Evolutionary conservation across 2,329 filamentous ascomycete genomes (phyloP), one percentile per base, ranked within the genome.

Genomic region (Xylariaceae sp.): DNA sequence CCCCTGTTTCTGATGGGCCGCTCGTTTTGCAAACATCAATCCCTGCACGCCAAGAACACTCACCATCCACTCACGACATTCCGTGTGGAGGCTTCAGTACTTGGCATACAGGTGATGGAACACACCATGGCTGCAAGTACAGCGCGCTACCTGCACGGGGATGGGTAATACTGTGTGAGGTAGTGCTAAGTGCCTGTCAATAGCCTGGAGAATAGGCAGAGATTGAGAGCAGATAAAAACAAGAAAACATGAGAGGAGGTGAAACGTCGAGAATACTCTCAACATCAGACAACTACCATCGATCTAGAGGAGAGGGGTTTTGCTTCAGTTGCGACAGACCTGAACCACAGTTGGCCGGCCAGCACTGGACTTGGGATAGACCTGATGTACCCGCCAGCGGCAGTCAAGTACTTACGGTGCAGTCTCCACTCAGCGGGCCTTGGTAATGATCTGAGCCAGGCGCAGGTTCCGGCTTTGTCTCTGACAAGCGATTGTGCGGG

Each of bases 11-110:
- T 48, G 38, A 37, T 42, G 25, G 50, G 40, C 47, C 53, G 57
- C 56, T 60, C 51, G 59, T 61, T 59, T 60, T 58, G 59, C 58
- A 62, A 60, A 62, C 58, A 56, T 53, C 46, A 47, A 48, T 36
- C 57, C 58, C 43, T 59, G 52, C 49, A 41, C 29, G 27, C 42
- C 44, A 7, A 43, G 47, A 22, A 25, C 42, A 34, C 14, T 43
- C 40, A 45, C 22, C 44, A 47, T 29, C 59, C 59, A 62, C 39
- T 61, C 49, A 61, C 33, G 49, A 49, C 25, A 33, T 39, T 37
- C 34, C 37, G 48, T 40, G 53, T 49, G 53, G 48, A 49, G 46
- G 49, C 46, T 36, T 33, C 33, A 40, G 49, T 42, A 44, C 48
- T 52, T 47, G 49, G 50, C 50, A 51, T 43, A 48, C 50, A 51